Percentiles rank a stretch among this genome's conserved stretches.
These are phyloP conservation scores for Laguncularia racemosa DNA, from an alignment of 345 rosid genomes.

Conservation along the genomic window DNA sequence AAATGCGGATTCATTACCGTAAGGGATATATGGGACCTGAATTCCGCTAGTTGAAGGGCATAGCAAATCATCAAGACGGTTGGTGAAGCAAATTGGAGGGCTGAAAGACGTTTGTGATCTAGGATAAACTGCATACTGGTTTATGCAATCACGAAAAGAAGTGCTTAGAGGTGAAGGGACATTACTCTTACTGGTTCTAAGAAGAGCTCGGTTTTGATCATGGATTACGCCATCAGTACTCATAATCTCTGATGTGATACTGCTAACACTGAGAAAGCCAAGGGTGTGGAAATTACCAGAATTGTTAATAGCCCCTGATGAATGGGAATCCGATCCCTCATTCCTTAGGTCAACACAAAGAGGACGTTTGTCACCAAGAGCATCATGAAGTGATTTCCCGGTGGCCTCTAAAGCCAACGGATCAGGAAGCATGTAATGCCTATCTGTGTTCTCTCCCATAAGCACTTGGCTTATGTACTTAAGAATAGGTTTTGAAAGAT, in stretches of 20 bases:
- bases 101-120: constrained; percentile 10
- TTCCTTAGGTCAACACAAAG: constrained; percentile 1
- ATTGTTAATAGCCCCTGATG: constrained; percentile 5
- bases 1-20: constrained; percentile 24
- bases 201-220: no score
- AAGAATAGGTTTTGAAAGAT: constrained; percentile 11
- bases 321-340: constrained; percentile 9
- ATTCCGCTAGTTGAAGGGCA: constrained; percentile 25
- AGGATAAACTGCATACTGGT: neutral
- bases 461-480: constrained; percentile 25
- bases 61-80: constrained; percentile 8
- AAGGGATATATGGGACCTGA: constrained; percentile 22
- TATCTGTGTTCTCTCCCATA: constrained; percentile 23
- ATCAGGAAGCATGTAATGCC: constrained; percentile 12
- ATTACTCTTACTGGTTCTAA: no score
- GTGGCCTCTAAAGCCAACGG: constrained; percentile 17
- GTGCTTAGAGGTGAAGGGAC: no score
- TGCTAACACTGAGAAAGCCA: neutral
- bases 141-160: neutral
- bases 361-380: constrained; percentile 14
- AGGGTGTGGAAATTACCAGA: neutral
- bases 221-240: no score
- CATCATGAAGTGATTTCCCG: constrained; percentile 24
- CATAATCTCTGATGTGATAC: neutral
- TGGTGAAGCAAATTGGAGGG: constrained; percentile 8